Base-by-base conservation (phyloP, 2,329 filamentous ascomycete species). In the Colletotrichum liriopes region DNA sequence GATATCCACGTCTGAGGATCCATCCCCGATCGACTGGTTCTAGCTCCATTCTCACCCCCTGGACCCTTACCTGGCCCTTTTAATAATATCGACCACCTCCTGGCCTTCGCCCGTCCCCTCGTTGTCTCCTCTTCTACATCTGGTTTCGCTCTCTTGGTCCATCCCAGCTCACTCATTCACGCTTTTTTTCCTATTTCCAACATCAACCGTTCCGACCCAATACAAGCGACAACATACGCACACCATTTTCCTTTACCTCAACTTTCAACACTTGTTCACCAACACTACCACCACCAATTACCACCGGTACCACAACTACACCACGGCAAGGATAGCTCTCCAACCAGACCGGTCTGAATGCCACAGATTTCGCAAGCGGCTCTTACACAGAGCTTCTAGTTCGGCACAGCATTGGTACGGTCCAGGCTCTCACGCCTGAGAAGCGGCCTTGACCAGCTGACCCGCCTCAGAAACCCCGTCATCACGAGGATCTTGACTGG, bases 361-460 rank as follows among this genome's bases (percentile, higher is more conserved):
- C 78, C 75, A 78, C 76, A 75, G 73, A 77, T 80, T 77, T 74
- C 63, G 74, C 75, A 71, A 65, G 75, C 76, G 78, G 82, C 82
- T 84, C 83, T 83, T 74, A 63, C 65, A 77, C 75, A 82, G 82
- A 83, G 82, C 82, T 79, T 74, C 59, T 73, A 65, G 66, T 72
- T 65, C 73, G 76, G 68, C 73, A 70, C 74, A 75, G 73, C 70
- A 64, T 73, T 77, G 75, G 77, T 75, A 76, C 75, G 76, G 62
- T 51, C 67, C 52, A 63, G 51, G 73, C 68, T 74, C 51, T 71
- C 67, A 73, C 65, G 77, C 75, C 74, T 76, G 55, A 72, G 69
- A 75, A 73, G 62, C 68, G 65, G 73, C 67, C 67, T 51, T 67
- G 51, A 51, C 60, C 65, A 72, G 66, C 74, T 74, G 67, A 70